Base-by-base conservation (phyloP, 2,329 filamentous ascomycete genomes). In the Paecilomyces dactylethromorphus region DNA sequence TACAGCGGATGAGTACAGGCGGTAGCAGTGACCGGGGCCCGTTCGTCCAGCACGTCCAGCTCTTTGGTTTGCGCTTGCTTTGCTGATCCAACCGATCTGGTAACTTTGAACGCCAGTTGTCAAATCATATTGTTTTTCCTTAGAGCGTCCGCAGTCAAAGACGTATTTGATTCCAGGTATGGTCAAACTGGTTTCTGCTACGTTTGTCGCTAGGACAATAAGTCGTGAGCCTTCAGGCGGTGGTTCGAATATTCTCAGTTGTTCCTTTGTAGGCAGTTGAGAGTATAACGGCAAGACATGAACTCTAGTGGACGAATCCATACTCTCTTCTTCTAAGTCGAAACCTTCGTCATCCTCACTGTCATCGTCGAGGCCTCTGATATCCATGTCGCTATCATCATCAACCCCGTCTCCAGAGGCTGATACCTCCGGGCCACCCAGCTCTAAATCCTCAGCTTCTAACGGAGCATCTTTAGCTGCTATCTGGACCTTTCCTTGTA, bases 91-190 rank as follows among this genome's bases (percentile, higher is more conserved):
- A 49, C 89, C 89, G 56, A 99, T 85, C 67, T 96, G 90, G 71
- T 96, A 99, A 69, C 89, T 96, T 72, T 99, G 94, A 0, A 99
- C 93, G 3, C 93, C 93, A 8, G 90, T 97, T 11, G 85, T 78
- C n/a, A 85, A 82, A 70, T 97, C 90, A 68, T 94, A 97, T 59
- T 88, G 89, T 62, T 93, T 88, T 73, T 97, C 92, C 74, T 99
- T 99, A 35, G 90, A 89, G 55, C 95, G 84, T 33, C 94, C 94
- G 64, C 90, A 92, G 73, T 97, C 93, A 62, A 99, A 97, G 8
- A 99, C 94, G 69, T 97, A 99, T 60, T 91, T 86, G 61, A 96
- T 92, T 1, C 92, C 92, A 0, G 94, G 93, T 59, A 99, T 99
- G 0, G 94, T 99, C 71, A 99, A 82, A 84, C 90, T 95, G 0